These are phyloP conservation scores for Lepidium aucheri DNA, from an alignment of 345 rosid species.

Conservation along the genomic window DNA sequence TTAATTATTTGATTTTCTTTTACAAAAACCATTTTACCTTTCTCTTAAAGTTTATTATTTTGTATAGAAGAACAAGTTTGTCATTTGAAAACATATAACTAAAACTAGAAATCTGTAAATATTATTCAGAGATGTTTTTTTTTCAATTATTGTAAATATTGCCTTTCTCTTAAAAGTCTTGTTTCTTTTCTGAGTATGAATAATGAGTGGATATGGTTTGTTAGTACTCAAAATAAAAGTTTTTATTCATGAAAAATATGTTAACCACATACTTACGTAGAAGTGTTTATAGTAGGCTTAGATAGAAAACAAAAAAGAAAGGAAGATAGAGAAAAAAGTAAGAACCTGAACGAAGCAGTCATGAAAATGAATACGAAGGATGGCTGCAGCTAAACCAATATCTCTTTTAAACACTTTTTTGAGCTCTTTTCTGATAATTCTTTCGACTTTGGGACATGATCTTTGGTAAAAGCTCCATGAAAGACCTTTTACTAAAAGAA, in stretches of 20 bases:
- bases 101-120: too few relatives aligned
- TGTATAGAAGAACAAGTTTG: too few relatives aligned
- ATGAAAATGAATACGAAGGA: slow-evolving; percentile 86
- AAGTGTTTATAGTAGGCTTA: background rate
- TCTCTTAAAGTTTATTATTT: too few relatives aligned
- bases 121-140: too few relatives aligned
- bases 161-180: too few relatives aligned
- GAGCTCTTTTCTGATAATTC: slow-evolving; percentile 46
- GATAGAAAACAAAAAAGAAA: background rate
- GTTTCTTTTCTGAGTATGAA: background rate
- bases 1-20: background rate
- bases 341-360: slow-evolving; percentile 93
- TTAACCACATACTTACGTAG: background rate
- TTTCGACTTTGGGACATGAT: slow-evolving; percentile 61
- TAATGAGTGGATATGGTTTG: background rate
- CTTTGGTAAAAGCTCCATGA: slow-evolving; percentile 60
- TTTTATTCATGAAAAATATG: background rate
- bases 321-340: background rate
- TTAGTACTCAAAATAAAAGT: background rate
- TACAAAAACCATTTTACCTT: too few relatives aligned
- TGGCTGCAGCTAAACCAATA: slow-evolving; percentile 84
- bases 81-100: too few relatives aligned
- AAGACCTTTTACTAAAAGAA: slow-evolving; percentile 45
- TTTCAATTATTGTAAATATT: too few relatives aligned
- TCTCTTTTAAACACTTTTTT: slow-evolving; percentile 55